Evolutionary conservation across 352 stramenopile species (phyloP).

Genomic region (Phytopythium chamaehyphon): DNA sequence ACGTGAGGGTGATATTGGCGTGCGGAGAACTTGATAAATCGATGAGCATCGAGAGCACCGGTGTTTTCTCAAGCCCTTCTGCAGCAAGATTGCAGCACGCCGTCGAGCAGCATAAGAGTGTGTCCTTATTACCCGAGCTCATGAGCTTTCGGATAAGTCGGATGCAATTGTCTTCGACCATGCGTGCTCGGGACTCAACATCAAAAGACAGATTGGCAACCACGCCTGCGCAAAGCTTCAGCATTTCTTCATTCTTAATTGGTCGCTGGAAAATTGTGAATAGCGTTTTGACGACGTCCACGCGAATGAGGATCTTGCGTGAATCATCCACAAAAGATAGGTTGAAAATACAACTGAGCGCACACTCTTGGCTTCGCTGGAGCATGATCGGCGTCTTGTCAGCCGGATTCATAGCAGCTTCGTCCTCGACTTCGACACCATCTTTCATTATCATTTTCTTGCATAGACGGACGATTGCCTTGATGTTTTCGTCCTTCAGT

Average conservation of each 20-base stretch:
- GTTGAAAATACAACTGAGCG: conserved; percentile 73
- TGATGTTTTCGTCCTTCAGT: conserved; percentile 70
- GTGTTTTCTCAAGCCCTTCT: conserved; percentile 66
- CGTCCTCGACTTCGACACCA: conserved; percentile 60
- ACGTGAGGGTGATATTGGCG: conserved; percentile 63
- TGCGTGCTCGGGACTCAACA: conserved; percentile 40
- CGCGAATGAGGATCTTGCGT: conserved; percentile 51
- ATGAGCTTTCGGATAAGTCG: conserved; percentile 67
- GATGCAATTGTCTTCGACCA: conserved; percentile 65
- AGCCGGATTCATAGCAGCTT: conserved; percentile 20
- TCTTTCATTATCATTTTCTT: conserved; percentile 44
- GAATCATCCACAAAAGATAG: conserved; percentile 72
- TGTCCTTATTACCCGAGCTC: conserved; percentile 51
- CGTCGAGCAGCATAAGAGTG: conserved; percentile 62
- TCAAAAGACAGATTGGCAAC: conserved; percentile 80
- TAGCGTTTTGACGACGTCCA: conserved; percentile 60
- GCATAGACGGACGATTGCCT: conserved; percentile 61
- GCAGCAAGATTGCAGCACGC: conserved; percentile 74
- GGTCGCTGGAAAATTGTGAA: conserved; percentile 63
- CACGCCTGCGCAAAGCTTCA: conserved; percentile 61
- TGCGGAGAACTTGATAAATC: conserved; percentile 66
- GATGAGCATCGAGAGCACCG: conserved; percentile 73
- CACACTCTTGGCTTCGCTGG: conserved; percentile 62
- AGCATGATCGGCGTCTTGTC: conserved; percentile 42
- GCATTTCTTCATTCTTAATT: conserved; percentile 55